Conservation (phyloP, 108 stramenopile genomes). For the Skeletonema potamos region DNA sequence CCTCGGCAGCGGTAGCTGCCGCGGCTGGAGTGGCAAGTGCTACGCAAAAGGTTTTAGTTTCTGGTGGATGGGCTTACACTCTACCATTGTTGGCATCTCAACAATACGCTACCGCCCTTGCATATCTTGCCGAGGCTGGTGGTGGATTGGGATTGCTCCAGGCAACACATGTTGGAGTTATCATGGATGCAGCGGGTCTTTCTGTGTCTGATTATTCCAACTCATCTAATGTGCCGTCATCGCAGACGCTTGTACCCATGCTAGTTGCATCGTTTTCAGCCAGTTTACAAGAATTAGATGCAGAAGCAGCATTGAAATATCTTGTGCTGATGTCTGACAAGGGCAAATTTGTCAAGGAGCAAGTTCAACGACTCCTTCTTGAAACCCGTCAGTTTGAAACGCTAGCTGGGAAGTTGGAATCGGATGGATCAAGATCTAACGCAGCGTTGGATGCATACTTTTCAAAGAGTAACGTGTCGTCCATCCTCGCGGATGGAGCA, state of each 20-base stretch:
- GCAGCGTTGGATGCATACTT: slow-evolving; percentile 64
- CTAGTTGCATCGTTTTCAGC: slow-evolving; percentile 44
- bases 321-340: slow-evolving; percentile 27
- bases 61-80: slow-evolving; percentile 77
- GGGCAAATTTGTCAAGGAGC: slow-evolving; percentile 28
- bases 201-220: slow-evolving; percentile 15
- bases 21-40: slow-evolving; percentile 2
- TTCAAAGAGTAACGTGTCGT: slow-evolving; percentile 50
- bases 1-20: slow-evolving; percentile 21
- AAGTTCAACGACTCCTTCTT: slow-evolving; percentile 47
- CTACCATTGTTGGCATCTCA: slow-evolving; percentile 70
- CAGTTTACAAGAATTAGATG: slow-evolving; percentile 44
- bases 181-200: slow-evolving; percentile 43
- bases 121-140: slow-evolving; percentile 66
- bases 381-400: slow-evolving; percentile 48
- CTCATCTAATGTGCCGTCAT: not conserved
- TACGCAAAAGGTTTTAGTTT: slow-evolving; percentile 16
- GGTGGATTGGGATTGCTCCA: slow-evolving; percentile 68
- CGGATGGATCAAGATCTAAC: slow-evolving; percentile 45
- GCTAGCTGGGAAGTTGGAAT: slow-evolving; percentile 42
- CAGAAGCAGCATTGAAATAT: slow-evolving; percentile 44
- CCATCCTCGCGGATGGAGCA: slow-evolving; percentile 54
- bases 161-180: slow-evolving; percentile 67
- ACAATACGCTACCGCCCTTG: slow-evolving; percentile 71
- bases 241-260: slow-evolving; percentile 24